Evolutionary conservation across 345 rosid genomes (phyloP), one percentile per base, ranked within the genome.

Genomic region (Melaleuca quinquenervia): DNA sequence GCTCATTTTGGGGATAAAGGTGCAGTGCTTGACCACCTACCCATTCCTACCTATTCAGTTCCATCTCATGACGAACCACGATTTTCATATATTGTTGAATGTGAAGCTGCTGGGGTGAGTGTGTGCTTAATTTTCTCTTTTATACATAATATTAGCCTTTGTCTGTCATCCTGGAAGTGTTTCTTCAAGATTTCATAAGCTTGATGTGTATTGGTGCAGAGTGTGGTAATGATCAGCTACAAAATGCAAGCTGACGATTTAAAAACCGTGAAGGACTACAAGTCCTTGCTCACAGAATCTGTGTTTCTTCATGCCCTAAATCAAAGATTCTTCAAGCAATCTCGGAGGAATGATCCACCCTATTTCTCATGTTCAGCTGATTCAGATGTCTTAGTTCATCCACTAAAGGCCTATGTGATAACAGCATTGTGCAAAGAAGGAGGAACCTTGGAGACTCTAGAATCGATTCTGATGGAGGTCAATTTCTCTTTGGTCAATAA

Each of bases 21-120:
- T 85, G 88, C 93, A 36, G 92, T 86, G 85, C 86, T 88, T 51
- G 89, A 88, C 49, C 93, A 90, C 85, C 95, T 90, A 64, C 26
- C 83, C 21, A 84, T 94, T 87, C 96, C 98, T 85, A 53, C 90
- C 24, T 93, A 91, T 90, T 89, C 90, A 60, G 95, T 96, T 91
- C 98, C 98, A 87, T 90, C 95, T 83, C 99, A 96, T 78, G 88
- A 91, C 89, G 93, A 93, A 88, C 94, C 99, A 64, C 94, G 93
- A 11, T 92, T 92, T 89, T 96, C 96, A 82, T 94, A 96, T 92
- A 94, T 93, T 88, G 95, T 93, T 85, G 99, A 96, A 91, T 89
- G 97, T 70, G 99, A 95, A 91, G 97, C 98, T 90, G 93, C 94
- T 84, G 98, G 97, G 95, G 99, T 96, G 86, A 92, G 98, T 91